These are phyloP conservation scores for Smittium culicis DNA, from an alignment of 371 early-diverging fungal species.

Conservation along the genomic window DNA sequence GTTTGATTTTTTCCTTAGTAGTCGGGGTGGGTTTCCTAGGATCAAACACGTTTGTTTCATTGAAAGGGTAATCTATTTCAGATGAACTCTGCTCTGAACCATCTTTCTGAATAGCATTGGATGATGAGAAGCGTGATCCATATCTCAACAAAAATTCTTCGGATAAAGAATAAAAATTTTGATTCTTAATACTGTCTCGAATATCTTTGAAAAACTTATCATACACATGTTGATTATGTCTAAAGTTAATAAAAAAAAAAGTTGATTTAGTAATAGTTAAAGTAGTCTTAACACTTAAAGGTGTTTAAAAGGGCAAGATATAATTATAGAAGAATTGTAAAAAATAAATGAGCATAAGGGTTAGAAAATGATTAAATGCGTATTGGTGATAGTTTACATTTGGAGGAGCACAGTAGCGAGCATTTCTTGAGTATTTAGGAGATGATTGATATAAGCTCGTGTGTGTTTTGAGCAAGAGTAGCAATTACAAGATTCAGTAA, in stretches of 20 bases:
- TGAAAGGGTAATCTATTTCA: background rate
- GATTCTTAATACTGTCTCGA: slow-evolving; percentile 40
- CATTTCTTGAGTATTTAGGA: slow-evolving; percentile 64
- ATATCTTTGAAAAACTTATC: slow-evolving; percentile 45
- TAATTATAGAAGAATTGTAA: no score
- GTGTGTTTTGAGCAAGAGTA: slow-evolving; percentile 51
- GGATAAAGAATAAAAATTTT: slow-evolving; percentile 35
- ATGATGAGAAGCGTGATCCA: background rate
- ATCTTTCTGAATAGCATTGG: background rate
- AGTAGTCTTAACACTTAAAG: no score
- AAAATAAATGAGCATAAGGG: no score
- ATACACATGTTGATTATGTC: slow-evolving; percentile 54
- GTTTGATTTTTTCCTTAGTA: slow-evolving; percentile 13
- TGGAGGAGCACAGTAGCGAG: slow-evolving; percentile 57
- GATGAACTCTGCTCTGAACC: background rate
- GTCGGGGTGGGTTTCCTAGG: slow-evolving; percentile 9
- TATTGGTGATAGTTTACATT: no score
- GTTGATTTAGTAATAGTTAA: no score
- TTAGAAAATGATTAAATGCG: no score
- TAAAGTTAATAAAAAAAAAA: slow-evolving; percentile 2
- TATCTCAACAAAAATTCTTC: slow-evolving; percentile 36
- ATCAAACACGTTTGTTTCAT: slow-evolving; percentile 3
- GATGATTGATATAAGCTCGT: slow-evolving; percentile 61
- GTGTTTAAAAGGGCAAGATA: no score
- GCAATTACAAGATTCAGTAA: slow-evolving; percentile 46